Evolutionary conservation across 345 rosid species (phyloP), one percentile per base, ranked within the genome.

Genomic region (Eucalyptus regnans): DNA sequence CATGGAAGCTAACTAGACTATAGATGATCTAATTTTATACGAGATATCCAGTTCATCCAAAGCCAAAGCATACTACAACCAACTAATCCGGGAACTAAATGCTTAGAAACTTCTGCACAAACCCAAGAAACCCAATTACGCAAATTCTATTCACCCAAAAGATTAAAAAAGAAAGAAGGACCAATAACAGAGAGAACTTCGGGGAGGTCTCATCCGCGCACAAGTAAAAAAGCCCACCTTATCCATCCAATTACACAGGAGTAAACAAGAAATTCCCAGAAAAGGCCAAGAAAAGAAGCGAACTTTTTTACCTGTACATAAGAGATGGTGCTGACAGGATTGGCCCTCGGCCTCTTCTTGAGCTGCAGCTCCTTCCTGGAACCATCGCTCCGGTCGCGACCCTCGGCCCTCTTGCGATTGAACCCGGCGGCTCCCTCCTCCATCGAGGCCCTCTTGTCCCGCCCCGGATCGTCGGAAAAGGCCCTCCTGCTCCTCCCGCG

Each of bases 381-480:
- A 86, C 88, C 93, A 90, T 94, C 94, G 54, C 88, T 87, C 88
- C 93, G 91, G 89, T 96, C 98, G 52, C 56, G 91, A 29, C 99
- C 99, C 81, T 95, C 95, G 41, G 98, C 99, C 90, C 98, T 93
- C 90, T 95, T 95, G 91, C 94, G 95, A 89, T 97, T 98, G 91
- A 96, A 97, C 93, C 96, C 93, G 54, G 92, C 92, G 58, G 25
- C 25, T 52, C 58, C 58, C 62, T 95, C 97, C 95, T 89, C 91
- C 91, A 89, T 89, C 43, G 41, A 50, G 5, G 56, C 37, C 25
- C 12, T 87, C 48, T 60, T 84, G 31, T 64, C 52, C 43, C n/a
- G 51, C 41, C 91, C 86, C 37, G 50, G 76, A 33, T 54, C 86
- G 90, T 66, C 90, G 44, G 16, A 5, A 48, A 86, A 81, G 41